Evolutionary conservation across 345 rosid species (phyloP), one percentile per base, ranked within the genome.

Genomic region (Brassica carinata): DNA sequence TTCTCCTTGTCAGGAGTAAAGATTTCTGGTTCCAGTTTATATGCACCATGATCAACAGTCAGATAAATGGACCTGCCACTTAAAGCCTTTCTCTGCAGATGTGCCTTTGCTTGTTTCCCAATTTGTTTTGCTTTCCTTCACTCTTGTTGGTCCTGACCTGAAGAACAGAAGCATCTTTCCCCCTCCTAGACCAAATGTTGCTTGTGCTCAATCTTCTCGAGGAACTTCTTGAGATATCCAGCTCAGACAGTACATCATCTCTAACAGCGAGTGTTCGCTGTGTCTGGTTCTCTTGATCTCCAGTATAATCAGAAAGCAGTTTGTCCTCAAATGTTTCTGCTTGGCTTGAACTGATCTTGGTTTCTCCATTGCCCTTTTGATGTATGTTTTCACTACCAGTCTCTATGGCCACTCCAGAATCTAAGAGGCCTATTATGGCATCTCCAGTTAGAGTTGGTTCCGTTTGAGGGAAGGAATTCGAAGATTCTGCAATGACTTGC

Each of bases 1-100:
- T 93, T 96, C 89, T 96, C 98, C 86, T 89, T 96, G 76, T 91
- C 91, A 67, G 92, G 96, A 64, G 89, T 88, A 64, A 84, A 87
- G 29, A 81, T 75, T 71, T 89, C 96, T 82, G 91, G 88, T 81
- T 88, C 92, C 53, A 63, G 83, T 40, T 73, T 84, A 71, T 84
- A 86, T 76, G 62, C 77, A 81, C 61, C 74, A 70, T 77, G 18
- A 71, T 81, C 76, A 80, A 77, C 83, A 62, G 74, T 59, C 66
- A 58, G 81, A 10, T 81, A 55, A 13, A 78, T 31, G 29, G 84
- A 65, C 76, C 71, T 79, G 31, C 79, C 85, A 74, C 76, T 85
- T 19, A 31, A 14, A 71, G 67, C 72, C 64, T 79, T 69, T 38
- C 65, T 75, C 27, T 79, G 77, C 77, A 75, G 65, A 57, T 83